phyloP scores from a whole-genome alignment of 495 filamentous ascomycete genomes.

The Apodospora peruviana region DNA sequence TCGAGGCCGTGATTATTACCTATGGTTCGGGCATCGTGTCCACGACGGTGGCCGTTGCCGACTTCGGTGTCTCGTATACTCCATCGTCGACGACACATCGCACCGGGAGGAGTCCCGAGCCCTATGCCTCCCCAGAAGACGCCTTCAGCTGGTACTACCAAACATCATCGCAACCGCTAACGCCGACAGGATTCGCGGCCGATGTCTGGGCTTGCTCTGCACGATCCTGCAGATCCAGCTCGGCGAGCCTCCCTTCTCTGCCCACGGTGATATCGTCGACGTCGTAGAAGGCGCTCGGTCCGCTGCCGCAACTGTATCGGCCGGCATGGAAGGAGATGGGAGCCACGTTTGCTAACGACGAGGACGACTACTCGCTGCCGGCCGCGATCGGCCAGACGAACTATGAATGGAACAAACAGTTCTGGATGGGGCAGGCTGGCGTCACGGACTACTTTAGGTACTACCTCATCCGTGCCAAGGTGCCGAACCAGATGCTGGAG shows the following conservation, averaged over 20 bases:
- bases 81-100: neutral
- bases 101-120: constrained; percentile 14
- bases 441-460: neutral
- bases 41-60: constrained; percentile 14
- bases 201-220: constrained; percentile 26
- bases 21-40: constrained; percentile 5
- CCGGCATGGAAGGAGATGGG: neutral
- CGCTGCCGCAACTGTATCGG: constrained; percentile 10
- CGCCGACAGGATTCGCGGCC: constrained; percentile 2
- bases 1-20: neutral
- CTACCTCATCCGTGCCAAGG: neutral
- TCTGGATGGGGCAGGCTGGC: neutral
- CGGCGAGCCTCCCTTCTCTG: neutral
- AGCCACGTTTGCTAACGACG: neutral
- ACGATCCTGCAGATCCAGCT: constrained; percentile 13
- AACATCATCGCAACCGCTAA: neutral
- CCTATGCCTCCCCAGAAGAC: constrained; percentile 19
- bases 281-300: constrained; percentile 14
- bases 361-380: neutral
- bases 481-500: neutral
- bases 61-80: constrained; percentile 23
- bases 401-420: neutral
- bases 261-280: neutral
- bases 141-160: too few relatives aligned
- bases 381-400: neutral